phyloP scores from a whole-genome alignment of 305 asterid species.

The Euphrasia arctica region DNA sequence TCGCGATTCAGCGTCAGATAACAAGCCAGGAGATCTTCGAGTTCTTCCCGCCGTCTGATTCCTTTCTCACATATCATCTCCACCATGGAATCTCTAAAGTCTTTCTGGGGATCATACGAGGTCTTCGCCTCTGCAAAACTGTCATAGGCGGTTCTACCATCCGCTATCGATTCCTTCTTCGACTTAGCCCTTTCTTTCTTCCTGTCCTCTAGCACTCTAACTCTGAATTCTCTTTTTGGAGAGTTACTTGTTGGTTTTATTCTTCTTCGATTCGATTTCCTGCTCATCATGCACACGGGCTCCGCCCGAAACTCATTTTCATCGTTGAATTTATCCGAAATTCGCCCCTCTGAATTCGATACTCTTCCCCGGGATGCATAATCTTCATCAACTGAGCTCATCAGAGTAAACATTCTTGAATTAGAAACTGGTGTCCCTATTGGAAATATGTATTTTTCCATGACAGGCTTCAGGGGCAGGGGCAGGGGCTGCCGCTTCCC shows the following conservation, averaged over 20 bases:
- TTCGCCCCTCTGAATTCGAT: not conserved
- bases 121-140: constrained; percentile 76
- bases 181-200: constrained; percentile 47
- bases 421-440: not conserved
- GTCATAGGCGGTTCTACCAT: constrained; percentile 36
- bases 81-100: constrained; percentile 84
- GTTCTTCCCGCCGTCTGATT: constrained; percentile 57
- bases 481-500: too few relatives aligned
- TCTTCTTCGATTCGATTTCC: constrained; percentile 29
- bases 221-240: constrained; percentile 59
- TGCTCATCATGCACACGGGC: too few relatives aligned
- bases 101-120: constrained; percentile 61
- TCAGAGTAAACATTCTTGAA: too few relatives aligned
- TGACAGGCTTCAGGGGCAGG: not conserved
- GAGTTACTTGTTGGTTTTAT: constrained; percentile 36
- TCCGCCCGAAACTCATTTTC: too few relatives aligned
- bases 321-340: not conserved
- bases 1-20: constrained; percentile 74
- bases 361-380: not conserved
- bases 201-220: constrained; percentile 52
- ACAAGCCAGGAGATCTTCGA: constrained; percentile 80
- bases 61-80: constrained; percentile 72
- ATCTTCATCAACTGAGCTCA: not conserved
- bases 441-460: not conserved
- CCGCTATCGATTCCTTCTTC: constrained; percentile 26